A percentile compares a stretch with the other conserved stretches of the same genome.
phyloP scores from a whole-genome alignment of 1,284 basidiomycete species.

The Athelia sp. region DNA sequence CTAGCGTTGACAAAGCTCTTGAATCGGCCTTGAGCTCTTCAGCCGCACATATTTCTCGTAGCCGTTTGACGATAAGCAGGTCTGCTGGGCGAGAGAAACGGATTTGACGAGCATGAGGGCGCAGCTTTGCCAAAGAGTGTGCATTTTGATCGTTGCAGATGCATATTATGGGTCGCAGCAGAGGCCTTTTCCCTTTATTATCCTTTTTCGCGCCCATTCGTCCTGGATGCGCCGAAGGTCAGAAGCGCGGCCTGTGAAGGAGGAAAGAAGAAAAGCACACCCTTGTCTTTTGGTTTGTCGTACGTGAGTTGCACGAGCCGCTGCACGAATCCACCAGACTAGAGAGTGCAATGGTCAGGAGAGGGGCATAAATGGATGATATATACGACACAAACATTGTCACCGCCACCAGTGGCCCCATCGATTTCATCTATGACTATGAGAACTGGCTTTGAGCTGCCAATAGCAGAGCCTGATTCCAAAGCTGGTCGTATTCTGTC shows the following conservation, averaged over 20 bases:
- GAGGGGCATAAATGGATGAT: neutral
- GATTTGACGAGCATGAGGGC: slow-evolving; percentile 80
- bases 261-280: neutral
- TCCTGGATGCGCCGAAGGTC: too few species aligned
- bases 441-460: slow-evolving; percentile 79
- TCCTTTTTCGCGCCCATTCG: slow-evolving; percentile 37
- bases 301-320: slow-evolving; percentile 79
- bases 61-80: slow-evolving; percentile 77
- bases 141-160: slow-evolving; percentile 96
- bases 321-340: slow-evolving; percentile 75
- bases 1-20: slow-evolving; percentile 78
- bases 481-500: slow-evolving; percentile 85
- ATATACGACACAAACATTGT: slow-evolving; percentile 55
- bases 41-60: slow-evolving; percentile 82
- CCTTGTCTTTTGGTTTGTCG: slow-evolving; percentile 67
- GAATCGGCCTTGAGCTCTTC: slow-evolving; percentile 80
- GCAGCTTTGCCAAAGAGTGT: slow-evolving; percentile 78
- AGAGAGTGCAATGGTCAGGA: slow-evolving; percentile 4
- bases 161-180: slow-evolving; percentile 95
- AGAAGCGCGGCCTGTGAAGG: slow-evolving; percentile 6
- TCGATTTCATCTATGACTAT: slow-evolving; percentile 98
- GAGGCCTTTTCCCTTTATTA: slow-evolving; percentile 56
- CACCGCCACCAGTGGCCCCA: slow-evolving; percentile 87
- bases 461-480: slow-evolving; percentile 76
- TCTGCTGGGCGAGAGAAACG: slow-evolving; percentile 85